Percentiles rank a stretch among this genome's conserved stretches.
These are phyloP conservation scores for Rhodosorus marinus DNA, from an alignment of 23 red algal genomes.

Conservation along the genomic window DNA sequence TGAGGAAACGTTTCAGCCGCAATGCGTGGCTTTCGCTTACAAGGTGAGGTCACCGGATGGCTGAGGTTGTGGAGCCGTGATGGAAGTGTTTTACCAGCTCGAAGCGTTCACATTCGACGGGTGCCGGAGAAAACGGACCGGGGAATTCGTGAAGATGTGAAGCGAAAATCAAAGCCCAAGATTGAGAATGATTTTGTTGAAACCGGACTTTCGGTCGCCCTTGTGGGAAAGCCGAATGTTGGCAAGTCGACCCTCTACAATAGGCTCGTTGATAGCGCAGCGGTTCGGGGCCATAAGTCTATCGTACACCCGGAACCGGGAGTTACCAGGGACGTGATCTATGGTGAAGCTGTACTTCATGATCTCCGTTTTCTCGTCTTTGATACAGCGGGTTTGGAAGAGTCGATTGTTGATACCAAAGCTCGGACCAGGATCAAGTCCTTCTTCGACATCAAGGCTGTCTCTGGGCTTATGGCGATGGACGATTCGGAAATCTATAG, in stretches of 20 bases:
- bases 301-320: slow-evolving; percentile 47
- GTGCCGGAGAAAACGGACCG: no score
- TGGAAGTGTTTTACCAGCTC: no score
- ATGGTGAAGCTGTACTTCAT: slow-evolving; percentile 15
- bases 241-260: slow-evolving; percentile 86
- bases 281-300: neutral
- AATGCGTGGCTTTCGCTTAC: no score
- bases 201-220: slow-evolving; percentile 23
- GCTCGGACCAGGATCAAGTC: neutral
- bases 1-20: no score
- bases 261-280: slow-evolving; percentile 12
- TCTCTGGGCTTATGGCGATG: slow-evolving; percentile 7
- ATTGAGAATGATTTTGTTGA: no score
- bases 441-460: neutral
- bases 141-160: no score
- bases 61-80: no score
- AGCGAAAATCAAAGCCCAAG: no score
- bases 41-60: no score
- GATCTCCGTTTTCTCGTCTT: slow-evolving; percentile 58
- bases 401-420: no score
- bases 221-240: slow-evolving; percentile 68
- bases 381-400: slow-evolving; percentile 86
- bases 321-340: slow-evolving; percentile 52
- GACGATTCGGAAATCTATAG: slow-evolving; percentile 15
- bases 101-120: no score